Conservation (phyloP, 2,329 filamentous ascomycete species). For the Dothideomycetes sp. region DNA sequence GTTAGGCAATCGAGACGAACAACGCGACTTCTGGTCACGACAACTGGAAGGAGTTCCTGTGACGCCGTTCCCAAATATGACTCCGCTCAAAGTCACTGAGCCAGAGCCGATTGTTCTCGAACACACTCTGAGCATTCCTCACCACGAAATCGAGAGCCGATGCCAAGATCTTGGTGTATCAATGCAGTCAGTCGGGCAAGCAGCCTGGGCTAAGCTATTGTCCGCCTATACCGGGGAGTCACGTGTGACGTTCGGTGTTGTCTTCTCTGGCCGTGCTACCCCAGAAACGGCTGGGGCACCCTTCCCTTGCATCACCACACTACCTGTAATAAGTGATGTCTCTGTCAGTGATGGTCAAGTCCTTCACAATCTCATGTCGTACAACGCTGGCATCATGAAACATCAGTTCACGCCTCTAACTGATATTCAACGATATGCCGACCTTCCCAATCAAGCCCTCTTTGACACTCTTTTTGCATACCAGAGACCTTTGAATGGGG, state of each 20-base stretch:
- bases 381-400: conserved; percentile 55
- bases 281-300: conserved; percentile 50
- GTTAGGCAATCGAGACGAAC: conserved; percentile 22
- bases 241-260: conserved; percentile 67
- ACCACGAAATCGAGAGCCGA: conserved; percentile 43
- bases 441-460: conserved; percentile 52
- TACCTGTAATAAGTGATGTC: conserved; percentile 60
- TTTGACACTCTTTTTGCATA: conserved; percentile 85
- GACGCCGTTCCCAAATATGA: conserved; percentile 68
- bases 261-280: conserved; percentile 63
- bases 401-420: conserved; percentile 64
- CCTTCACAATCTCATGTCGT: conserved; percentile 54
- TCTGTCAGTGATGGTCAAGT: conserved; percentile 46
- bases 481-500: conserved; percentile 48
- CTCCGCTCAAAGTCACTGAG: conserved; percentile 44
- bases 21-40: conserved; percentile 53
- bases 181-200: conserved; percentile 65
- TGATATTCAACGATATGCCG: conserved; percentile 64
- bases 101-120: conserved; percentile 29
- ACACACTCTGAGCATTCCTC: conserved; percentile 31
- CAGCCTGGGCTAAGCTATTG: conserved; percentile 67
- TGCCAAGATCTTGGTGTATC: conserved; percentile 57
- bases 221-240: conserved; percentile 67
- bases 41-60: conserved; percentile 32
- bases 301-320: conserved; percentile 74